Percentiles rank a stretch among this genome's conserved stretches.
phyloP scores from a whole-genome alignment of 192 early-diverging fungal species.

The Entomortierella beljakovae region DNA sequence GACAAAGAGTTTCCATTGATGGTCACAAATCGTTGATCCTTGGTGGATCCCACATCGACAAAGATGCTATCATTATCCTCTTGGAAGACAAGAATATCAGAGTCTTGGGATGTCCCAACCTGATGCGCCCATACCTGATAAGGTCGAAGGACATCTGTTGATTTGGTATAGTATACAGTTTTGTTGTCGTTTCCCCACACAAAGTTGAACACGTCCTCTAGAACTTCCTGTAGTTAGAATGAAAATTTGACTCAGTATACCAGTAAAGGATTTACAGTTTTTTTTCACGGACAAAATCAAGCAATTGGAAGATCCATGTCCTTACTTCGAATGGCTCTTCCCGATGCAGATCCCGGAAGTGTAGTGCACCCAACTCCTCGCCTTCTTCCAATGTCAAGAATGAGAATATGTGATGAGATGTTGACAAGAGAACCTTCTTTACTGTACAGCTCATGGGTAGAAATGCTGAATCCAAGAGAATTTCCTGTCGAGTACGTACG shows the following conservation, averaged over 20 bases:
- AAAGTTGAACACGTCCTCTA: conserved; percentile 73
- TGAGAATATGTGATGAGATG: conserved; percentile 63
- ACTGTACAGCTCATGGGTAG: conserved; percentile 60
- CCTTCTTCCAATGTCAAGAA: conserved; percentile 65
- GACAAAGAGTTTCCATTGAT: conserved; percentile 79
- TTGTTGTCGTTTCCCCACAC: conserved; percentile 71
- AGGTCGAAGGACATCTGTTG: conserved; percentile 76
- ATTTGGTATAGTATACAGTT: conserved; percentile 75
- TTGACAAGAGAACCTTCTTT: conserved; percentile 64
- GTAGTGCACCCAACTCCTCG: conserved; percentile 61
- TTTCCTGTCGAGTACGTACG: conserved; percentile 63
- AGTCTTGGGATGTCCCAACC: conserved; percentile 59
- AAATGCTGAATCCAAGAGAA: conserved; percentile 63
- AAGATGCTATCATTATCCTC: conserved; percentile 75
- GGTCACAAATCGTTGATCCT: conserved; percentile 74
- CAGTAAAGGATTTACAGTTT: no score
- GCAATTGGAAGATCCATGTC: neutral
- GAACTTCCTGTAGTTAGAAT: conserved; percentile 42
- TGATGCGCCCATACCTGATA: conserved; percentile 66
- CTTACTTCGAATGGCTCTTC: conserved; percentile 55
- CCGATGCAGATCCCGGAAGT: conserved; percentile 60
- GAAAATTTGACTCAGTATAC: no score
- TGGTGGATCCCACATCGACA: conserved; percentile 81
- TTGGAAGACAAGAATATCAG: conserved; percentile 69
- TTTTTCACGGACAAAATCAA: no score